These are phyloP conservation scores for Monosporozyma aerobia DNA, from an alignment of 805 yeast species.

Conservation along the genomic window DNA sequence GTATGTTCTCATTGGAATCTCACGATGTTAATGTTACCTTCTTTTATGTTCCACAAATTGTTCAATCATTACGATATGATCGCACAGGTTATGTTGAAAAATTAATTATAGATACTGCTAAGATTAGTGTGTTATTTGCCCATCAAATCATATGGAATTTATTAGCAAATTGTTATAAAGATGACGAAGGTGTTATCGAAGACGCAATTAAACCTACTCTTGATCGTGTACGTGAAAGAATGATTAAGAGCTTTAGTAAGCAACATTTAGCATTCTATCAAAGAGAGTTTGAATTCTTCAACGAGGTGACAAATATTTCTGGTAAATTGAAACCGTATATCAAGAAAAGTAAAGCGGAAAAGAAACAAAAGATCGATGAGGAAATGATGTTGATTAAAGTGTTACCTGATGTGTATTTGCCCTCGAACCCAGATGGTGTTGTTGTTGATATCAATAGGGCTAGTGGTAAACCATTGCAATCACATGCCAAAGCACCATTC, in stretches of 20 bases:
- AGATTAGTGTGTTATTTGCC: conserved; percentile 82
- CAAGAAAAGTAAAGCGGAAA: conserved; percentile 90
- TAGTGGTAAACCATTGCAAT: conserved; percentile 90
- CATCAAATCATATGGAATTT: conserved; percentile 98
- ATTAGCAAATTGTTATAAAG: conserved; percentile 85
- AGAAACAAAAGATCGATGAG: conserved; percentile 90
- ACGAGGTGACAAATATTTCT: conserved; percentile 85
- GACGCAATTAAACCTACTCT: conserved; percentile 76
- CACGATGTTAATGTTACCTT: conserved; percentile 84
- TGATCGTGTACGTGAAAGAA: conserved; percentile 58
- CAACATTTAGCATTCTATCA: conserved; percentile 62
- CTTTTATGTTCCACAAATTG: conserved; percentile 97
- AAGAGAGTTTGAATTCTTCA: conserved; percentile 80
- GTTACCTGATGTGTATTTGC: conserved; percentile 79
- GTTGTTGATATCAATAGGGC: conserved; percentile 84
- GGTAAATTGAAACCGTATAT: conserved; percentile 93
- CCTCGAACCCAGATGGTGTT: conserved; percentile 94
- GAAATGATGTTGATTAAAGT: conserved; percentile 77
- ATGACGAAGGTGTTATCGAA: conserved; percentile 74
- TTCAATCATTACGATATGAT: conserved; percentile 83
- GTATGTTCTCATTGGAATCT: conserved; percentile 80
- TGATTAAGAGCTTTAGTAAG: conserved; percentile 52
- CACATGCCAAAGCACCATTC: conserved; percentile 98
- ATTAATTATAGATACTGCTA: conserved; percentile 85
- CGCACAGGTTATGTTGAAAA: conserved; percentile 75